Evolutionary conservation across 2,329 filamentous ascomycete species (phyloP), one percentile per base, ranked within the genome.

Genomic region (Rutstroemia sp.): DNA sequence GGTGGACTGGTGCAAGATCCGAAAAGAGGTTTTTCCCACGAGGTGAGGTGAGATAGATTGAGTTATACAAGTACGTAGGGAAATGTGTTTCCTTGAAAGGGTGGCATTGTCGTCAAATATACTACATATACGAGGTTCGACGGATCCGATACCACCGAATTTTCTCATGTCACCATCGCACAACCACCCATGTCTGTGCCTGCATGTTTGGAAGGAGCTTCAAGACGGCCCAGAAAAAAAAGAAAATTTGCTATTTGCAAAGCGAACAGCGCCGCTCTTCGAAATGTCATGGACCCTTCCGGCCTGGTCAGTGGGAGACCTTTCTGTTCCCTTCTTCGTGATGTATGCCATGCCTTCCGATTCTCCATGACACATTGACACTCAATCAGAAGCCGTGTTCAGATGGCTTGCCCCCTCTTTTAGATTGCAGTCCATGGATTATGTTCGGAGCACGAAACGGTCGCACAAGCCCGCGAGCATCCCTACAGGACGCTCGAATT

Each of bases 131-230:
- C 39, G 19, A 53, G 27, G 42, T 25, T 47, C 19, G 7, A 47
- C 37, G 27, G 39, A 38, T 18, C 27, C n/a, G 19, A 25, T 16
- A 23, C 10, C 51, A 41, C 8, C n/a, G 25, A 44, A 50, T 38
- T 44, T 49, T 27, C 21, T 55, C 53, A 55, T 21, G 18, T 44
- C 21, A 18, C 21, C 41, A 18, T 44, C 41, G 19, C n/a, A 37
- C 5, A 34, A 8, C n/a, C 9, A 30, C 21, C 46, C 47, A 25
- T 42, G 30, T 51, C 19, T 16, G 46, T 50, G 25, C 46, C 53
- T 55, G 53, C 53, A 55, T 39, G 53, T 55, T 45, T 55, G 10
- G 30, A 34, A 12, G 30, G 3, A 34, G 41, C n/a, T 5, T 39
- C 30, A 34, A 7, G 34, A 41, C 21, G 38, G 14, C 37, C 10